These are phyloP conservation scores for Lactifluus pinguis DNA, from an alignment of 768 basidiomycete species.

Conservation along the genomic window DNA sequence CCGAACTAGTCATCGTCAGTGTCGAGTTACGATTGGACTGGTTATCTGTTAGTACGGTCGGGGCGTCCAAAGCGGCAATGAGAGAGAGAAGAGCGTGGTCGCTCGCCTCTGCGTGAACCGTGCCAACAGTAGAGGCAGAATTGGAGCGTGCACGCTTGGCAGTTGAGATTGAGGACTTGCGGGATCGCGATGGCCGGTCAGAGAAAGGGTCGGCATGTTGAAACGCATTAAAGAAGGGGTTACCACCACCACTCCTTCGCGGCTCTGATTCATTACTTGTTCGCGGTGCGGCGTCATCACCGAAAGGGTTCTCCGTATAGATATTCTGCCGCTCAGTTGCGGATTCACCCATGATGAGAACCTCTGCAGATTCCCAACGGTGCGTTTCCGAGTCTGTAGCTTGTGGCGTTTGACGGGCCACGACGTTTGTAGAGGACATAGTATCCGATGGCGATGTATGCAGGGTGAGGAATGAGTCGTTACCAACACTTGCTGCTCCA, in stretches of 20 bases:
- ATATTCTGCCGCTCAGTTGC: background rate
- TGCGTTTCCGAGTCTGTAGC: slow-evolving; percentile 12
- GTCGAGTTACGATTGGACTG: background rate
- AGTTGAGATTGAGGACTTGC: slow-evolving; percentile 14
- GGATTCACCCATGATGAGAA: slow-evolving; percentile 12
- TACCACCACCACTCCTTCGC: background rate
- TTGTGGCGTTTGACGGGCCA: slow-evolving; percentile 14
- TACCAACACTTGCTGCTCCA: background rate
- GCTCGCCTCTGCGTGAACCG: background rate
- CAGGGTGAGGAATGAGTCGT: slow-evolving; percentile 14
- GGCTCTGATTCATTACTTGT: background rate
- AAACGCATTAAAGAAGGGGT: slow-evolving; percentile 19
- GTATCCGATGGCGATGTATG: background rate
- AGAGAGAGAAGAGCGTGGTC: slow-evolving; percentile 13
- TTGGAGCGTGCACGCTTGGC: slow-evolving; percentile 5
- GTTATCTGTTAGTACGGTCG: background rate
- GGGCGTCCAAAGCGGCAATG: slow-evolving; percentile 13
- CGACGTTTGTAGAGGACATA: slow-evolving; percentile 15
- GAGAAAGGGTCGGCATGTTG: slow-evolving; percentile 16
- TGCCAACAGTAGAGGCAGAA: slow-evolving; percentile 5
- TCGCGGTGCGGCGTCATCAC: slow-evolving; percentile 2
- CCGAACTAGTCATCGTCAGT: background rate
- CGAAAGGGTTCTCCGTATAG: slow-evolving; percentile 9
- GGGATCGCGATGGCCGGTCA: slow-evolving; percentile 10
- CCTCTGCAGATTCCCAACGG: slow-evolving; percentile 20